Evolutionary conservation across 352 stramenopile species (phyloP), one percentile per base, ranked within the genome.

Genomic region (Pythium utonaiense): DNA sequence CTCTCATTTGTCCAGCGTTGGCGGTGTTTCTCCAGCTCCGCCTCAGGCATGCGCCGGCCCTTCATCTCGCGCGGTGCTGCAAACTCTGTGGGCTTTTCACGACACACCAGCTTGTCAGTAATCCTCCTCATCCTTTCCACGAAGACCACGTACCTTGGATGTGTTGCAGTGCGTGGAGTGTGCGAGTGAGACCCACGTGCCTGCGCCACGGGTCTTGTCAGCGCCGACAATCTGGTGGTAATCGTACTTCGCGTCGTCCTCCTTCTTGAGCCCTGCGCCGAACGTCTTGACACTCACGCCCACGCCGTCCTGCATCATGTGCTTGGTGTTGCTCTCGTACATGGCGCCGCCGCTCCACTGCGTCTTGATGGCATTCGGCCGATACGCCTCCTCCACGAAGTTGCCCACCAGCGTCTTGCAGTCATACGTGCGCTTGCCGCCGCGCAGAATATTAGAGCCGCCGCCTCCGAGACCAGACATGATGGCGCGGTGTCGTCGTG

Each of bases 391-490:
- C 53, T 93, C 83, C 22, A 93, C 83, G 40, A 91, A 93, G 57
- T 93, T 93, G 53, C 83, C 81, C 21, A 93, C 71, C 5, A 93
- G 70, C 28, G 83, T 93, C 49, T 83, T 83, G 74, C 80, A 93
- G 47, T 90, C 78, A 40, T 80, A 93, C 50, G 79, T 73, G 40
- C 79, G 77, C 74, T 90, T 93, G 28, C 81, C 83, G 27, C 83
- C 83, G 4, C 83, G 81, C 51, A 93, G 74, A 57, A 90, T 91
- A 66, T 93, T 93, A 34, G 83, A 91, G 34, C 83, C 83, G 8
- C 80, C 77, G n/a, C 75, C n/a, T n/a, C n/a, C 60, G 31, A 57
- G 59, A 49, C 63, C 63, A 12, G 63, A 60, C 63, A 70, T 70
- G 17, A n/a, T 53, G 31, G 4, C 10, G 28, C 3, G 22, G 33